These are phyloP conservation scores for Dioscorea cayenensis DNA, from an alignment of 116 monocot species.

Conservation along the genomic window DNA sequence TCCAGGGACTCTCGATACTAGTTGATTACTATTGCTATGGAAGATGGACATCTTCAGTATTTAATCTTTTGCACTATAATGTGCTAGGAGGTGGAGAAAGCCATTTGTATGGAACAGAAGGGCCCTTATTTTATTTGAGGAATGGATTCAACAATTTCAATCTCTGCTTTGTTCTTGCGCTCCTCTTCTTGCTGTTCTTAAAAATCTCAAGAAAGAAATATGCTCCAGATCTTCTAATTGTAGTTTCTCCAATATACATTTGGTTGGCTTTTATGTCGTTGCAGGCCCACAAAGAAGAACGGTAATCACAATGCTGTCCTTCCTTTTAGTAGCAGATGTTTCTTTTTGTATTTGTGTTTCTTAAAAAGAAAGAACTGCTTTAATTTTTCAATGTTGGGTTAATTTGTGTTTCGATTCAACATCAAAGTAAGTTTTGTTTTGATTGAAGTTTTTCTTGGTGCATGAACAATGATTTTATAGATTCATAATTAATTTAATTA, in stretches of 20 bases:
- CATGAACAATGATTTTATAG: too few relatives aligned
- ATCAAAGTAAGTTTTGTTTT: too few relatives aligned
- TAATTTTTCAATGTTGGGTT: too few relatives aligned
- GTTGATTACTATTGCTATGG: constrained; percentile 72
- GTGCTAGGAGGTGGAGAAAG: constrained; percentile 91
- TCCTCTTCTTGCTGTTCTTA: constrained; percentile 67
- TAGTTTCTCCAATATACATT: constrained; percentile 84
- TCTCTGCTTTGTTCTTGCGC: constrained; percentile 72
- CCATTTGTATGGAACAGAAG: constrained; percentile 95
- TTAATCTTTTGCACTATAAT: constrained; percentile 87
- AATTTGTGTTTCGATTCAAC: too few relatives aligned
- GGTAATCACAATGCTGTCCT: constrained; percentile 28
- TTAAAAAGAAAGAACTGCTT: too few relatives aligned
- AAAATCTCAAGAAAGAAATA: constrained; percentile 75
- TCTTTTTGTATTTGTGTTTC: too few relatives aligned
- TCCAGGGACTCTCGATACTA: constrained; percentile 62
- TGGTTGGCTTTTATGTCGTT: constrained; percentile 97
- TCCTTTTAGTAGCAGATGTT: neutral
- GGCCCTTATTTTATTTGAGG: constrained; percentile 60
- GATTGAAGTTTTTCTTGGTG: too few relatives aligned
- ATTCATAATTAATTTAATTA: too few relatives aligned
- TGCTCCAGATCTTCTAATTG: constrained; percentile 60
- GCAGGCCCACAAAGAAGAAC: constrained; percentile 98
- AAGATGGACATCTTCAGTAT: constrained; percentile 85
- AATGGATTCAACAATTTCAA: constrained; percentile 99